Conservation (phyloP, 371 early-diverging fungal genomes). For the Capniomyces stellatus region DNA sequence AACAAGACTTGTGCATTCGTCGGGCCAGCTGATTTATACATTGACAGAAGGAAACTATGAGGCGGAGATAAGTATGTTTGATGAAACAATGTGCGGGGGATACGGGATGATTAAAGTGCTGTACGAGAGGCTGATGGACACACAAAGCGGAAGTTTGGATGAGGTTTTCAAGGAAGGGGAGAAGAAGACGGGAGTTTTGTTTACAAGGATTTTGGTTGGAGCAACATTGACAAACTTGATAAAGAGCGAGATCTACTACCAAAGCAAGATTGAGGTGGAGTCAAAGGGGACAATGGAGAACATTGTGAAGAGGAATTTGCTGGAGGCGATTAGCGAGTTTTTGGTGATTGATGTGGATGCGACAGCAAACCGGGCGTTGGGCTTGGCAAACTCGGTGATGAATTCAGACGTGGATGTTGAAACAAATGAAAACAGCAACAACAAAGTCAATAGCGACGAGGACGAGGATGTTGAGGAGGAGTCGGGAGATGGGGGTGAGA, state of each 20-base stretch:
- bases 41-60: slow-evolving; percentile 62
- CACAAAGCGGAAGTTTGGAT: no score
- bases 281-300: not conserved
- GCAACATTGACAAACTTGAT: not conserved
- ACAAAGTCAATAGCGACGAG: not conserved
- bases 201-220: not conserved
- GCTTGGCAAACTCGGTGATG: not conserved
- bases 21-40: slow-evolving; percentile 66
- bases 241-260: not conserved
- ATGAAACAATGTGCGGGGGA: no score
- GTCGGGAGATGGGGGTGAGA: slow-evolving; percentile 19
- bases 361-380: no score
- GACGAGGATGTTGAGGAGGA: not conserved
- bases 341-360: not conserved
- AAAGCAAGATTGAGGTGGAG: not conserved
- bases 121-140: no score
- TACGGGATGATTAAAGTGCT: no score
- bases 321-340: not conserved
- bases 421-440: not conserved
- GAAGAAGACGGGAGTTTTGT: not conserved
- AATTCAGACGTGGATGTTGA: not conserved
- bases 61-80: slow-evolving; percentile 17
- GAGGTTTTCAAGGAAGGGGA: not conserved
- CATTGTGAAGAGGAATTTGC: not conserved
- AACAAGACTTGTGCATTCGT: slow-evolving; percentile 35